Percentiles rank a stretch among this genome's conserved stretches.
These are phyloP conservation scores for Ilyonectria sp. DNA, from an alignment of 2,329 filamentous ascomycete genomes.

Conservation along the genomic window DNA sequence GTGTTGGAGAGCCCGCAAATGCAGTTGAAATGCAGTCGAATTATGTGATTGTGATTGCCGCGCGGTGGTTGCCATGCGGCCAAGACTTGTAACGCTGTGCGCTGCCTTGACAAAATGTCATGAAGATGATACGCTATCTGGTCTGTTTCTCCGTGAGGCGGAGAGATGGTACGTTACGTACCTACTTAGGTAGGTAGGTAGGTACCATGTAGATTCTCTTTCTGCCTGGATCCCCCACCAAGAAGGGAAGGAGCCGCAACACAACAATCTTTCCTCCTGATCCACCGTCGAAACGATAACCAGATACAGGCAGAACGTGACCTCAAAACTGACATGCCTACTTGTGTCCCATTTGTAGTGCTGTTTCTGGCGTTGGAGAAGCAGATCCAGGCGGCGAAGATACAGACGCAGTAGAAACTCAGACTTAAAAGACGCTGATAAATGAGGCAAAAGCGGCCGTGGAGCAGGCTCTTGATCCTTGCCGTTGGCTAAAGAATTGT, in stretches of 20 bases:
- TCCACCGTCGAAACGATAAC: neutral
- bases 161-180: neutral
- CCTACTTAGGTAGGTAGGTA: neutral
- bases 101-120: neutral
- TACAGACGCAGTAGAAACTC: too few relatives aligned
- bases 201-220: neutral
- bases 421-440: too few relatives aligned
- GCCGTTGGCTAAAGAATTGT: too few relatives aligned
- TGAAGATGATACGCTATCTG: neutral
- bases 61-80: neutral
- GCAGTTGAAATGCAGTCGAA: too few relatives aligned
- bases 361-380: too few relatives aligned
- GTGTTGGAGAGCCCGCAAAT: conserved; percentile 17
- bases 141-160: neutral
- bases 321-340: too few relatives aligned
- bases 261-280: conserved; percentile 26
- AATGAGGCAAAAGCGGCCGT: too few relatives aligned
- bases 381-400: too few relatives aligned
- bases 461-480: too few relatives aligned
- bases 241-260: conserved; percentile 17
- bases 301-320: neutral
- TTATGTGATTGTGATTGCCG: conserved; percentile 32
- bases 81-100: neutral
- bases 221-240: conserved; percentile 23
- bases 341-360: too few relatives aligned